phyloP scores from a whole-genome alignment of 2,329 filamentous ascomycete species.

The Lasiodiplodia sp. region DNA sequence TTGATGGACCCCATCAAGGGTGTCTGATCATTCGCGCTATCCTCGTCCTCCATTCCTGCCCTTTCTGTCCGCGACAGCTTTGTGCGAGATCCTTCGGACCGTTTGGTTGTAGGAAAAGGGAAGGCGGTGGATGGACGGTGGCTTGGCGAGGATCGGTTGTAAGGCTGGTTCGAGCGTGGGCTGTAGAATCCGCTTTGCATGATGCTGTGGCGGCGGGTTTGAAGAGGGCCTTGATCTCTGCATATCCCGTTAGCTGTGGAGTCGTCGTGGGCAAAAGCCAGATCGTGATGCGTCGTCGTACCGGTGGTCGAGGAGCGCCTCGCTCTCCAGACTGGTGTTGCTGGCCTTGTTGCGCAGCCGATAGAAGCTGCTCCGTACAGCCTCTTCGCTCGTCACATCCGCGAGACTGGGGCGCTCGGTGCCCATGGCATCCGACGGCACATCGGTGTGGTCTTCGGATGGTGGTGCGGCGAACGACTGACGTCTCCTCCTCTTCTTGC shows the following conservation, averaged over 20 bases:
- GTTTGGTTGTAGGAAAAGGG: constrained; percentile 22
- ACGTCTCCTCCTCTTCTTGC: constrained; percentile 79
- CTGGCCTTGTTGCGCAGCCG: constrained; percentile 69
- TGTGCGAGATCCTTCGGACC: neutral
- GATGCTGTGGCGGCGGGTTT: constrained; percentile 53
- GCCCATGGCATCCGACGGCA: constrained; percentile 59
- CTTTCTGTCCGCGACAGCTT: constrained; percentile 38
- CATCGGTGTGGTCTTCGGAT: constrained; percentile 64
- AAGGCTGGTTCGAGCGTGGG: constrained; percentile 39
- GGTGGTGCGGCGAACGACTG: constrained; percentile 75
- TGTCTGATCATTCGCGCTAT: constrained; percentile 59
- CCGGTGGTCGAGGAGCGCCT: constrained; percentile 87
- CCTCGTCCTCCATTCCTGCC: constrained; percentile 59
- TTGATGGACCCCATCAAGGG: constrained; percentile 58
- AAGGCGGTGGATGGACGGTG: constrained; percentile 32
- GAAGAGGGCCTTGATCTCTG: constrained; percentile 49
- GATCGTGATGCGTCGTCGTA: constrained; percentile 42
- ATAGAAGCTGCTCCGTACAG: constrained; percentile 60
- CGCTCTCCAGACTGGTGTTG: constrained; percentile 87
- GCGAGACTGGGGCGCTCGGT: constrained; percentile 48
- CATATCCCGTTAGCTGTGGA: neutral
- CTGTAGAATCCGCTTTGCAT: constrained; percentile 44
- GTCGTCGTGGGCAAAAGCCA: neutral
- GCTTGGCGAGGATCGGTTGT: constrained; percentile 29
- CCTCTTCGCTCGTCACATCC: constrained; percentile 44